Evolutionary conservation across 768 basidiomycete genomes (phyloP).

Genomic region (Lactarius hatsudake): DNA sequence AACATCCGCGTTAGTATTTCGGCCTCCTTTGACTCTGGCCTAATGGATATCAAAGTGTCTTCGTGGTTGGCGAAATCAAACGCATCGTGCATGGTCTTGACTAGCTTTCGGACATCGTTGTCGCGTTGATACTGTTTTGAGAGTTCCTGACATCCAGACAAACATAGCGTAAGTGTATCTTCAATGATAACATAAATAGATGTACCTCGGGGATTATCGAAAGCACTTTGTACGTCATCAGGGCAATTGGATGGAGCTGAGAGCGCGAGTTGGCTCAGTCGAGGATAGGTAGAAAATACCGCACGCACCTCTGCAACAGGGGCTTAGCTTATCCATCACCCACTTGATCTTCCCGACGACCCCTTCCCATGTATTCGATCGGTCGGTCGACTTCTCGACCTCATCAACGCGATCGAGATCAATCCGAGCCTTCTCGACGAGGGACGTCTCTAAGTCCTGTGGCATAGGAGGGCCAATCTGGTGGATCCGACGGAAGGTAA

Average conservation of each 20-base stretch:
- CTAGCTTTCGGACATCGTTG: background rate
- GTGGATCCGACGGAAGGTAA: background rate
- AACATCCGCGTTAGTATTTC: background rate
- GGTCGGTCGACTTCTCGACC: background rate
- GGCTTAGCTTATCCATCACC: background rate
- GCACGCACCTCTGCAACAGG: background rate
- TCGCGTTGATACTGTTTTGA: background rate
- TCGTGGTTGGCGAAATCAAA: background rate
- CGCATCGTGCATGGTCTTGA: background rate
- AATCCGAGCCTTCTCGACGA: background rate
- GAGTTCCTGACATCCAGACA: background rate
- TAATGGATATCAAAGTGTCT: background rate
- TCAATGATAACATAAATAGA: background rate
- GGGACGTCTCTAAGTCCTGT: background rate
- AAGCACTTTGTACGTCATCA: background rate
- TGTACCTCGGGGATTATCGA: background rate
- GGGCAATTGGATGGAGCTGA: background rate
- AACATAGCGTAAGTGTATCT: background rate
- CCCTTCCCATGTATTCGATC: background rate
- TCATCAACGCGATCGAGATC: background rate
- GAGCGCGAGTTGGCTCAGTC: background rate
- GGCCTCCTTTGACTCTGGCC: background rate
- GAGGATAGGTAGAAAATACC: background rate
- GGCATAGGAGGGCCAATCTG: background rate
- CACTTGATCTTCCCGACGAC: background rate